Conservation (phyloP, 305 asterid genomes). For the Plantago coronopus region DNA sequence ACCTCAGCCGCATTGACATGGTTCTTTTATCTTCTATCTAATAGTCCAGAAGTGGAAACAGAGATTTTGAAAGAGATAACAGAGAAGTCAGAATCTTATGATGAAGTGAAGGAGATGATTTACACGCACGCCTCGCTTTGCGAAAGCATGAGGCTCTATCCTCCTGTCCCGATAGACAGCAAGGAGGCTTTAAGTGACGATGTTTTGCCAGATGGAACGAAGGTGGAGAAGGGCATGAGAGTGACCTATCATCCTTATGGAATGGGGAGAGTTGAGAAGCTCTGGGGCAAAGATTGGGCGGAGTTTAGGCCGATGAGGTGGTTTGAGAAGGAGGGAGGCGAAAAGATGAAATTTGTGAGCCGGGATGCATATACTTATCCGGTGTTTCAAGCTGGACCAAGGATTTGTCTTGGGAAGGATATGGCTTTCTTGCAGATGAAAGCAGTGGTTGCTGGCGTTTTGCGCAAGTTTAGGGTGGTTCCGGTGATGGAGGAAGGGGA, state of each 20-base stretch:
- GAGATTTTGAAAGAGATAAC: conserved; percentile 38
- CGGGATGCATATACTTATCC: conserved; percentile 51
- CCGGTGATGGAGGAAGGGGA: conserved; percentile 31
- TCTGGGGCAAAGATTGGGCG: conserved; percentile 60
- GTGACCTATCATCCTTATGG: conserved; percentile 55
- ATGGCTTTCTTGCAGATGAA: conserved; percentile 79
- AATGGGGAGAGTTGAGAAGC: conserved; percentile 55
- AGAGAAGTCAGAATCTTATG: conserved; percentile 28
- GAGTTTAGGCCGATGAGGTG: conserved; percentile 56
- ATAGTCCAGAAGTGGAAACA: conserved; percentile 34
- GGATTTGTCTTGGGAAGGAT: conserved; percentile 64
- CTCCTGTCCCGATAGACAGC: conserved; percentile 48
- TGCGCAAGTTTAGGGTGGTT: conserved; percentile 50
- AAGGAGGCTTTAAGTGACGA: conserved; percentile 41
- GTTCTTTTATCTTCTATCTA: conserved; percentile 47
- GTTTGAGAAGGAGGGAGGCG: conserved; percentile 35
- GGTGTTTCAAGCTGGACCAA: conserved; percentile 66
- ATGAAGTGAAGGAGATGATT: conserved; percentile 50
- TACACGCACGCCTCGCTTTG: conserved; percentile 59
- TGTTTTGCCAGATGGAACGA: conserved; percentile 56
- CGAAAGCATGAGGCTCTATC: conserved; percentile 59
- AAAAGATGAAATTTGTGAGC: conserved; percentile 4
- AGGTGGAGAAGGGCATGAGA: conserved; percentile 41
- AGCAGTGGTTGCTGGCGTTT: conserved; percentile 48
- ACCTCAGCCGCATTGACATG: conserved; percentile 62